phyloP scores from a whole-genome alignment of 2,329 filamentous ascomycete genomes.

The Alternaria sp. region DNA sequence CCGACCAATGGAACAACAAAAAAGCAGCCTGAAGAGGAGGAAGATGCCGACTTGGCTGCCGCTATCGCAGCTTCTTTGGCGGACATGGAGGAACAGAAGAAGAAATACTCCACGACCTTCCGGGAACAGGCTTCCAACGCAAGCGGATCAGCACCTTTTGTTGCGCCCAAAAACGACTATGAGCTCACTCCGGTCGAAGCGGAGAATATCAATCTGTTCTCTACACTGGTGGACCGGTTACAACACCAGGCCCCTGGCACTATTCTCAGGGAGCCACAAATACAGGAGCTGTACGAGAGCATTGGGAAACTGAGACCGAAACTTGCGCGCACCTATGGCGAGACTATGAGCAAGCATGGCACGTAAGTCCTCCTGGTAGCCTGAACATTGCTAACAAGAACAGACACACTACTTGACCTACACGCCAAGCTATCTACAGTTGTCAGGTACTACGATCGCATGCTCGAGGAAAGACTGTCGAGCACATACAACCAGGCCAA shows the following conservation, averaged over 20 bases:
- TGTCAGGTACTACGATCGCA: conserved; percentile 95
- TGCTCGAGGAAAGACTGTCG: conserved; percentile 94
- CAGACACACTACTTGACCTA: conserved; percentile 90
- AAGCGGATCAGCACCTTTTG: conserved; percentile 55
- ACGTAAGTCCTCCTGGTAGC: conserved; percentile 45
- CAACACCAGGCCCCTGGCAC: conserved; percentile 96
- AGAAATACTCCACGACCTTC: conserved; percentile 82
- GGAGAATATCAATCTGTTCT: conserved; percentile 96
- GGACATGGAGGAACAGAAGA: conserved; percentile 98
- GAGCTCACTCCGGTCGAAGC: conserved; percentile 93
- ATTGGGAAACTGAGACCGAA: conserved; percentile 94
- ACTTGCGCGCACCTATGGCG: conserved; percentile 91
- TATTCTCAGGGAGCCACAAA: conserved; percentile 94
- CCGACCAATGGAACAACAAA: conserved; percentile 47
- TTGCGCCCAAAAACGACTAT: conserved; percentile 87
- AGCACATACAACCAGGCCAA: conserved; percentile 86
- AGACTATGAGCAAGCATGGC: conserved; percentile 99
- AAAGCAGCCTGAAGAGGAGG: conserved; percentile 71
- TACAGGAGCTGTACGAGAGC: conserved; percentile 97
- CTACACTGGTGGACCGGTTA: conserved; percentile 90
- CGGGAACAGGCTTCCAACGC: conserved; percentile 76
- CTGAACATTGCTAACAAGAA: conserved; percentile 43
- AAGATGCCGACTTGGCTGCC: conserved; percentile 91
- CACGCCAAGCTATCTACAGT: conserved; percentile 96
- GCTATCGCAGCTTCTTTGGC: conserved; percentile 93